Evolutionary conservation across 1,284 basidiomycete species (phyloP), one percentile per base, ranked within the genome.

Genomic region (Coniferiporia sulphurascens): DNA sequence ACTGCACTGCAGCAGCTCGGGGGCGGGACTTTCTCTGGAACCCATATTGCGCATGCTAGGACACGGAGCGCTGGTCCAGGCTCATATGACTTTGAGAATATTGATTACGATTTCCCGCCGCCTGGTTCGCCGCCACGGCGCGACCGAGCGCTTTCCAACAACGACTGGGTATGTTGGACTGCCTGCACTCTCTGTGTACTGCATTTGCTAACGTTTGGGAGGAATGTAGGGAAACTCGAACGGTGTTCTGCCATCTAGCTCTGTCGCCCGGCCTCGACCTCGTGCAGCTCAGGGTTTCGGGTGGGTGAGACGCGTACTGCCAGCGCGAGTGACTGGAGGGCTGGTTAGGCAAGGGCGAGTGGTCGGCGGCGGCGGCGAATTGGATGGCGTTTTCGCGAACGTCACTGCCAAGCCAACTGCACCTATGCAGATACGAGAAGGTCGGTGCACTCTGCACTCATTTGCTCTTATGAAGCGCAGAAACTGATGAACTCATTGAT

Each of bases 361-460:
- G 34, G 73, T 89, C 38, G 93, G 90, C 21, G 86, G 92, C 9
- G 94, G 95, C 0, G 82, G 80, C 5, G 76, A 78, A 51, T 94
- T 95, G 67, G 95, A 97, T 65, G 96, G 96, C 27, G 95, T 99
- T 7, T 99, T 99, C 73, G 89, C 89, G 49, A 99, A 99, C 71
- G 86, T 99, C 22, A 89, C 87, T 48, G 97, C 97, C 2, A 97
- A 98, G 69, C 96, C 96, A 12, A 76, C 82, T 46, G 68, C 76
- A 21, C 78, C 81, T 48, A 74, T 81, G 15, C 82, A 74, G 69
- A 79, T 87, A 21, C 84, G 77, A 67, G 81, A 87, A 64, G 89
- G 88, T 88, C 58, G 38, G 78, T 66, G 64, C 8, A 10, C 15
- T 41, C 3, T 41, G 15, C 2, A 15, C 38, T 17, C 56, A 21